Percentiles rank a stretch among this genome's conserved stretches.
phyloP scores from a whole-genome alignment of 495 filamentous ascomycete genomes.

The Jackrogersella multiformis region DNA sequence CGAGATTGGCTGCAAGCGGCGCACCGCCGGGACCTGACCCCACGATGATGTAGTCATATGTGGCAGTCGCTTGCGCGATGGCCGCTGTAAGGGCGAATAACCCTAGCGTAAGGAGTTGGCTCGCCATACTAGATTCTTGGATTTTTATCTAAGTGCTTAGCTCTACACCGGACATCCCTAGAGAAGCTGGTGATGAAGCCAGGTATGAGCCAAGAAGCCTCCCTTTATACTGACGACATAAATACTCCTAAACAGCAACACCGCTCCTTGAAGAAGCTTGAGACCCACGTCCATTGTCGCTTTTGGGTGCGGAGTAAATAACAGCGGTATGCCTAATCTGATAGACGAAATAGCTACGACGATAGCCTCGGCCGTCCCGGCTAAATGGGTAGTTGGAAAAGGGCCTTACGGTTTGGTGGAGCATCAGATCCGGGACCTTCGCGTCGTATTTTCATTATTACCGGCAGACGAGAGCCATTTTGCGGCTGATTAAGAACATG shows the following conservation, averaged over 20 bases:
- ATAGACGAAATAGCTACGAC: background rate
- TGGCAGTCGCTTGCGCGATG: constrained; percentile 34
- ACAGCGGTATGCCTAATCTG: constrained; percentile 6
- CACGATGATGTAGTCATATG: constrained; percentile 73
- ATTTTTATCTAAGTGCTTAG: background rate
- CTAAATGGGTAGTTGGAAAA: constrained; percentile 45
- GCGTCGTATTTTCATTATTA: constrained; percentile 27
- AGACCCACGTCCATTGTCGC: constrained; percentile 16
- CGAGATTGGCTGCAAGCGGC: constrained; percentile 68
- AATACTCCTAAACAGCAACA: background rate
- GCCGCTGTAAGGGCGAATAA: constrained; percentile 44
- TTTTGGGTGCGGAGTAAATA: constrained; percentile 28
- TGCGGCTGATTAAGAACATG: constrained; percentile 35
- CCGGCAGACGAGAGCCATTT: constrained; percentile 28
- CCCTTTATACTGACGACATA: constrained; percentile 21
- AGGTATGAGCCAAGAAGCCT: background rate
- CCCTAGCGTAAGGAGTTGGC: constrained; percentile 31
- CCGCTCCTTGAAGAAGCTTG: constrained; percentile 16
- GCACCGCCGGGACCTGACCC: constrained; percentile 73
- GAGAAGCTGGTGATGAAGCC: background rate
- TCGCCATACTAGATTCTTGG: constrained; percentile 19
- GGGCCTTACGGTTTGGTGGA: background rate
- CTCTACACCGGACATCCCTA: background rate
- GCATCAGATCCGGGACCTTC: constrained; percentile 2
- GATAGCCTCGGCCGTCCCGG: constrained; percentile 20